phyloP scores from a whole-genome alignment of 2,329 filamentous ascomycete species.

The Penicillium sp. region DNA sequence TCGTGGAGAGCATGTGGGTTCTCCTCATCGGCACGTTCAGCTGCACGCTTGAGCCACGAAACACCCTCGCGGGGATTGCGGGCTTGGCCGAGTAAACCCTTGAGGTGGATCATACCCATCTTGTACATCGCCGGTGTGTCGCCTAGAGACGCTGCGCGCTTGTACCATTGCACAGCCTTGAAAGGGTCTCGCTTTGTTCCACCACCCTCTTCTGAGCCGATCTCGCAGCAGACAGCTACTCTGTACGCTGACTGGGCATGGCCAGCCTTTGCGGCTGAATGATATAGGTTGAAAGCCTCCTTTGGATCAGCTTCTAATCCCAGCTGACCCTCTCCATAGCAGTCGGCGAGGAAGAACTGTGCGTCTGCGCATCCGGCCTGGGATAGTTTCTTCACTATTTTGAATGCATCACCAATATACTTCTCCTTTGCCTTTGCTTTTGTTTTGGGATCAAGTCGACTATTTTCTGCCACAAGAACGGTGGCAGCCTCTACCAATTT shows the following conservation, averaged over 20 bases:
- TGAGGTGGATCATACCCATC: slow-evolving; percentile 91
- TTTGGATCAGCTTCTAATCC: slow-evolving; percentile 81
- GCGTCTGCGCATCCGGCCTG: slow-evolving; percentile 73
- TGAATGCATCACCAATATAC: slow-evolving; percentile 82
- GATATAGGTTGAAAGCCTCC: slow-evolving; percentile 90
- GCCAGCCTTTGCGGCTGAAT: slow-evolving; percentile 86
- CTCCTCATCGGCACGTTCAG: slow-evolving; percentile 80
- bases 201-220: slow-evolving; percentile 90
- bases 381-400: slow-evolving; percentile 85
- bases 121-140: slow-evolving; percentile 98
- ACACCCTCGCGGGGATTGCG: slow-evolving; percentile 83
- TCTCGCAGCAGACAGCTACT: slow-evolving; percentile 95
- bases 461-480: slow-evolving; percentile 73
- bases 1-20: slow-evolving; percentile 97
- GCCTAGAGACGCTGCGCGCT: slow-evolving; percentile 83
- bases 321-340: slow-evolving; percentile 77
- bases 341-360: slow-evolving; percentile 92
- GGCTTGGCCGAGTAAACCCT: slow-evolving; percentile 85
- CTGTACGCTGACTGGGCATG: slow-evolving; percentile 87
- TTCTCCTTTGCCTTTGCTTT: slow-evolving; percentile 70
- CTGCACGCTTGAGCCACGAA: slow-evolving; percentile 89
- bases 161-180: slow-evolving; percentile 98
- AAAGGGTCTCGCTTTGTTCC: slow-evolving; percentile 86
- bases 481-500: slow-evolving; percentile 82
- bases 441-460: slow-evolving; percentile 66